Percentiles rank a stretch among this genome's conserved stretches.
Evolutionary conservation across 1,284 basidiomycete species (phyloP).

Genomic region (Leccinum pallidistipes): DNA sequence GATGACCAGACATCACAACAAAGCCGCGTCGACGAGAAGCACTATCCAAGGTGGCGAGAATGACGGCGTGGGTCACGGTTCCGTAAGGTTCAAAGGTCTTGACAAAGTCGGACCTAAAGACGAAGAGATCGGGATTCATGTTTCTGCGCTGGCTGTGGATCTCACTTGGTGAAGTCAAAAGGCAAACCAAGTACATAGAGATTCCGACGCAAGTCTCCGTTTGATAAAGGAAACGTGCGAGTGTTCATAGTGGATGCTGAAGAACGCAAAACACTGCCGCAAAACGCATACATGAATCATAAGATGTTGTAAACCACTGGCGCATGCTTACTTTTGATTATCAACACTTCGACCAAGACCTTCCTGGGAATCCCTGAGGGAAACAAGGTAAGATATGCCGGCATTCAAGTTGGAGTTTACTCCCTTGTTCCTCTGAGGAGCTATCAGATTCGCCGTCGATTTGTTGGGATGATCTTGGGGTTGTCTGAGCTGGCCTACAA

Average conservation of each 20-base stretch:
- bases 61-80: constrained; percentile 68
- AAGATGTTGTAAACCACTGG: not conserved
- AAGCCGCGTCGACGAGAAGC: constrained; percentile 78
- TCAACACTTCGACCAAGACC: not conserved
- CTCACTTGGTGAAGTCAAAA: constrained; percentile 73
- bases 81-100: constrained; percentile 63
- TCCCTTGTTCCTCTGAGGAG: constrained; percentile 14
- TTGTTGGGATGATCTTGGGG: constrained; percentile 10
- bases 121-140: not conserved
- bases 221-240: constrained; percentile 30
- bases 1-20: constrained; percentile 71
- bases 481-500: constrained; percentile 18
- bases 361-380: constrained; percentile 14
- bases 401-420: not conserved
- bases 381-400: constrained; percentile 14
- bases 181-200: constrained; percentile 79
- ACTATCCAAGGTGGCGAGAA: constrained; percentile 77
- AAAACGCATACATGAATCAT: constrained; percentile 25
- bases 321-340: constrained; percentile 11
- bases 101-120: constrained; percentile 56
- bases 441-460: not conserved
- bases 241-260: constrained; percentile 13
- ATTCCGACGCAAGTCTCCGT: constrained; percentile 63
- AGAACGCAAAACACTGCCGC: constrained; percentile 37
- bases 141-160: not conserved